Conservation (phyloP, 2,329 filamentous ascomycete genomes). For the Podosphaera aphanis region DNA sequence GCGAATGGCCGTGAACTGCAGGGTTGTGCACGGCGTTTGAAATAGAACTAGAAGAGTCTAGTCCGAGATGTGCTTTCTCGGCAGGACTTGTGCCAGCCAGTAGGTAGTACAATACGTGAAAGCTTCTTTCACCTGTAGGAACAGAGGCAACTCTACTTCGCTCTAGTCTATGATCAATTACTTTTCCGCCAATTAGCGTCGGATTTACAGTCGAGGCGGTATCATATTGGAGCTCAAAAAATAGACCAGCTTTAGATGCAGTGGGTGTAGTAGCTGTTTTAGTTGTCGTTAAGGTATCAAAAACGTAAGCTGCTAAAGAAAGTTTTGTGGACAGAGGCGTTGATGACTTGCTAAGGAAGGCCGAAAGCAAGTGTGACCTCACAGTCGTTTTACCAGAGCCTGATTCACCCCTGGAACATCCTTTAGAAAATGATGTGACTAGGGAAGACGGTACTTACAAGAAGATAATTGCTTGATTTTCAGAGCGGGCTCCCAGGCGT, state of each 20-base stretch:
- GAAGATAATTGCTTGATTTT: constrained; percentile 84
- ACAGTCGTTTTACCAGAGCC: constrained; percentile 91
- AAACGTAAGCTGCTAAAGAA: constrained; percentile 81
- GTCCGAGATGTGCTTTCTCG: constrained; percentile 66
- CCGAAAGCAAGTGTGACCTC: constrained; percentile 65
- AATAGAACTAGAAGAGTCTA: constrained; percentile 20
- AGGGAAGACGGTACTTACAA: constrained; percentile 36
- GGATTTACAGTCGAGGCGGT: constrained; percentile 66
- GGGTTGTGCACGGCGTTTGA: constrained; percentile 22
- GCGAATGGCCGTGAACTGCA: constrained; percentile 24
- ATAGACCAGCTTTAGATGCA: constrained; percentile 83
- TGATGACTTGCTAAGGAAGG: constrained; percentile 69
- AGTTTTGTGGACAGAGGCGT: constrained; percentile 85
- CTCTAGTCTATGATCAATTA: constrained; percentile 82
- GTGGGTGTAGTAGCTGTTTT: constrained; percentile 91
- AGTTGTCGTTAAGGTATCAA: constrained; percentile 87
- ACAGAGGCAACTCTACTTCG: constrained; percentile 76
- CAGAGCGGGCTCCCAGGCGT: constrained; percentile 63
- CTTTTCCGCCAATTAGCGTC: constrained; percentile 75
- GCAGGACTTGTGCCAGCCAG: constrained; percentile 74
- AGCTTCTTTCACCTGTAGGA: constrained; percentile 87
- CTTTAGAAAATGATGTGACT: constrained; percentile 2
- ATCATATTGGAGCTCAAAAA: constrained; percentile 93
- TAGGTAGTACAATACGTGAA: constrained; percentile 89
- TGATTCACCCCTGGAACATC: constrained; percentile 54